Conservation (phyloP, 225 moss, liverwort and hornwort species). For the Antitrichia curtipendula region DNA sequence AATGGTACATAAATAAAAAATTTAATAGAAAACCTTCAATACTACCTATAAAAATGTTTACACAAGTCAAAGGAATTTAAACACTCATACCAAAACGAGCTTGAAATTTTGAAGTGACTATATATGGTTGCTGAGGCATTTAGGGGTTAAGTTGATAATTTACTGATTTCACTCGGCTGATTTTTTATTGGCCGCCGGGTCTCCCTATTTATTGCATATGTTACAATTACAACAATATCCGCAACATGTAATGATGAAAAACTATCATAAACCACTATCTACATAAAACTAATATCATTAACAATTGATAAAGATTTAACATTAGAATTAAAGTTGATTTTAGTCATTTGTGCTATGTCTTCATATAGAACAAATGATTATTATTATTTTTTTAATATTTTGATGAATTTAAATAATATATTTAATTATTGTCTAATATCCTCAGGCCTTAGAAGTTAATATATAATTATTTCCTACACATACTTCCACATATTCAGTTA, state of each 20-base stretch:
- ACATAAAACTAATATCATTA: background rate
- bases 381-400: background rate
- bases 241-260: background rate
- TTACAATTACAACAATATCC: background rate
- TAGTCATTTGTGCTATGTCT: background rate
- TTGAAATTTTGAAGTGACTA: too few species aligned
- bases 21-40: too few species aligned
- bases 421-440: background rate
- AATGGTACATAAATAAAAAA: too few species aligned
- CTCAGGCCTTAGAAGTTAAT: background rate
- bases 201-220: too few species aligned
- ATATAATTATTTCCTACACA: background rate
- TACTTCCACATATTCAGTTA: background rate
- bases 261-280: background rate
- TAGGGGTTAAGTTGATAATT: too few species aligned
- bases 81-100: too few species aligned
- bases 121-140: too few species aligned
- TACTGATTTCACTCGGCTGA: too few species aligned
- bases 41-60: too few species aligned
- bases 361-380: background rate
- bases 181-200: too few species aligned
- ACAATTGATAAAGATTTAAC: background rate
- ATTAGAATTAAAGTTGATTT: background rate
- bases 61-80: too few species aligned
- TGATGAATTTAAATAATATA: background rate